These are phyloP conservation scores for Apiotrichum veenhuisii DNA, from an alignment of 1,284 basidiomycete genomes.

Conservation along the genomic window DNA sequence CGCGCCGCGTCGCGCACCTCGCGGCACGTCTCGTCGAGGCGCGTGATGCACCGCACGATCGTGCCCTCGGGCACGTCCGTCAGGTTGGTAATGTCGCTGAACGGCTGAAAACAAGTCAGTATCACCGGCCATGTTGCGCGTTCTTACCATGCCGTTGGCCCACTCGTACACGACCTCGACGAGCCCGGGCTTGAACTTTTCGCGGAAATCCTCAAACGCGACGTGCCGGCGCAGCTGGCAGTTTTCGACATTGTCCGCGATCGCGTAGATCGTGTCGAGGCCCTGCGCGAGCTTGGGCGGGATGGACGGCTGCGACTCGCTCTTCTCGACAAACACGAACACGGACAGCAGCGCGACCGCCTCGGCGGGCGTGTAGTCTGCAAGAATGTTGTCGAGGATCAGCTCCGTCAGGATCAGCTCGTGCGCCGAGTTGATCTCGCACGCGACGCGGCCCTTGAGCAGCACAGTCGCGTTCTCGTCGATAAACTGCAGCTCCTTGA, in stretches of 20 bases:
- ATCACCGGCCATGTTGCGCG: too few species aligned
- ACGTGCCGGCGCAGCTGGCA: slow-evolving; percentile 78
- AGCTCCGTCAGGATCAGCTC: slow-evolving; percentile 94
- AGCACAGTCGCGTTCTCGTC: slow-evolving; percentile 90
- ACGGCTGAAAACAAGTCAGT: too few species aligned
- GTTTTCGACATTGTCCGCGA: slow-evolving; percentile 76
- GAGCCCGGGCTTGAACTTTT: slow-evolving; percentile 77
- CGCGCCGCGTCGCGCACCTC: slow-evolving; percentile 96
- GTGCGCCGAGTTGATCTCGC: slow-evolving; percentile 98
- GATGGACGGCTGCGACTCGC: slow-evolving; percentile 76
- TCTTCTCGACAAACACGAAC: slow-evolving; percentile 98
- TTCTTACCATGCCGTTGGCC: slow-evolving; percentile 87
- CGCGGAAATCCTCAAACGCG: slow-evolving; percentile 68
- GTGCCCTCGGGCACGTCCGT: slow-evolving; percentile 97
- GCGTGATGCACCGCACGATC: slow-evolving; percentile 92
- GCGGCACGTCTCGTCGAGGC: slow-evolving; percentile 93
- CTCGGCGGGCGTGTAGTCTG: slow-evolving; percentile 86
- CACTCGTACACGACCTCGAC: slow-evolving; percentile 97
- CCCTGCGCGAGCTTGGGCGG: slow-evolving; percentile 68
- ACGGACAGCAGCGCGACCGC: slow-evolving; percentile 94
- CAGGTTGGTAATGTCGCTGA: slow-evolving; percentile 84
- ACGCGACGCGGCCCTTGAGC: slow-evolving; percentile 94
- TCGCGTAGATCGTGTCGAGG: slow-evolving; percentile 68
- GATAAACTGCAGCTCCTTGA: slow-evolving; percentile 88
- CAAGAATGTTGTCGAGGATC: slow-evolving; percentile 91